Conservation (phyloP, 371 early-diverging fungal species). For the Syncephalastrum racemosum region DNA sequence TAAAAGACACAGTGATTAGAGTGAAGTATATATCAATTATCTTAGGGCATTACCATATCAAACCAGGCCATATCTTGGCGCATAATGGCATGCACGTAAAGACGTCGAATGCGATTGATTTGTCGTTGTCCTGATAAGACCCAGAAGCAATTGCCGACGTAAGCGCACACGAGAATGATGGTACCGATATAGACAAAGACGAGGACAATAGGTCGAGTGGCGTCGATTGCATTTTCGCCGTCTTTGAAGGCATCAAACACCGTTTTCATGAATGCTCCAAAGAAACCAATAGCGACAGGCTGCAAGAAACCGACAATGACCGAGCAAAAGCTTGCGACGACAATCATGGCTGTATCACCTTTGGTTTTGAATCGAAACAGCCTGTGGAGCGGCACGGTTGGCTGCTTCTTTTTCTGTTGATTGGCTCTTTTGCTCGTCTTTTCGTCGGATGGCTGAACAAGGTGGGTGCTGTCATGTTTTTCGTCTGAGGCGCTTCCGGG, state of each 20-base stretch:
- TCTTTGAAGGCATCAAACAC: constrained; percentile 8
- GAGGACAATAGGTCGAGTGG: constrained; percentile 19
- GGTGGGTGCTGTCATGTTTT: no score
- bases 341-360: constrained; percentile 21
- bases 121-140: constrained; percentile 17
- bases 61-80: constrained; percentile 74
- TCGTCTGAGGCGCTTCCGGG: no score
- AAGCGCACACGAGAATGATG: constrained; percentile 16
- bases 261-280: constrained; percentile 33
- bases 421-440: background rate
- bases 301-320: constrained; percentile 35
- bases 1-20: background rate
- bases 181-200: constrained; percentile 23
- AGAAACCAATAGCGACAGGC: constrained; percentile 37
- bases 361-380: constrained; percentile 9
- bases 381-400: constrained; percentile 8
- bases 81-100: constrained; percentile 67
- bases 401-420: constrained; percentile 34
- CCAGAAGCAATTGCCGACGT: constrained; percentile 22
- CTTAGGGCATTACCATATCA: constrained; percentile 1
- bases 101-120: constrained; percentile 52
- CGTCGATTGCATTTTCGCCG: constrained; percentile 2
- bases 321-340: constrained; percentile 24
- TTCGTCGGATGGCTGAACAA: no score
- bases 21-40: constrained; percentile 19